A percentile compares a stretch with the other conserved stretches of the same genome.
These are phyloP conservation scores for Noccaea bulbosa DNA, from an alignment of 345 rosid genomes.

Conservation along the genomic window DNA sequence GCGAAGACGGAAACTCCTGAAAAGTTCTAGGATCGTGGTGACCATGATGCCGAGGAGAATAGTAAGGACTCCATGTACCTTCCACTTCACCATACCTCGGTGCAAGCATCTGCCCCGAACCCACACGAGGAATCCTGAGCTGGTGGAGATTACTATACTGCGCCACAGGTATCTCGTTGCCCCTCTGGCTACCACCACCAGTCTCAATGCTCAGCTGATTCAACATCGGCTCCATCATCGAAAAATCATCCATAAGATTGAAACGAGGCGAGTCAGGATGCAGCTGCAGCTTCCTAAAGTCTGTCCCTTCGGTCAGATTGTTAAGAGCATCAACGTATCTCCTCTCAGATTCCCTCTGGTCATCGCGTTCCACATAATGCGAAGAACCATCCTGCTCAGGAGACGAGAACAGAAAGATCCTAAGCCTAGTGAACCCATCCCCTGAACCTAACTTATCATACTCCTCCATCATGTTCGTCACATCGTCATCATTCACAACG, in stretches of 20 bases:
- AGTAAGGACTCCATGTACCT: conserved; percentile 61
- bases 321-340: conserved; percentile 97
- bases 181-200: conserved; percentile 61
- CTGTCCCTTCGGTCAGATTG: conserved; percentile 72
- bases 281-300: conserved; percentile 63
- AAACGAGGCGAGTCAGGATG: conserved; percentile 58
- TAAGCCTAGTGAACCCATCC: conserved; percentile 91
- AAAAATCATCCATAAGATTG: conserved; percentile 49
- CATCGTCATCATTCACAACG: conserved; percentile 93
- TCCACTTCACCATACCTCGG: conserved; percentile 80
- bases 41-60: conserved; percentile 87
- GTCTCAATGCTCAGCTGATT: conserved; percentile 61
- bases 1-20: conserved; percentile 74
- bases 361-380: conserved; percentile 79
- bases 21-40: conserved; percentile 69
- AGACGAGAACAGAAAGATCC: conserved; percentile 85
- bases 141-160: conserved; percentile 62
- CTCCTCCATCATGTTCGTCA: conserved; percentile 96
- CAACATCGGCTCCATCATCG: conserved; percentile 48
- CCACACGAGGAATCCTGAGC: conserved; percentile 48
- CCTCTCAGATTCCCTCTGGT: conserved; percentile 83
- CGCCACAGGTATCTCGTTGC: conserved; percentile 53
- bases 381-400: conserved; percentile 62
- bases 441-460: conserved; percentile 89
- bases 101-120: conserved; percentile 51